Conservation (phyloP, 2,329 filamentous ascomycete species). For the Epichloe sp. region DNA sequence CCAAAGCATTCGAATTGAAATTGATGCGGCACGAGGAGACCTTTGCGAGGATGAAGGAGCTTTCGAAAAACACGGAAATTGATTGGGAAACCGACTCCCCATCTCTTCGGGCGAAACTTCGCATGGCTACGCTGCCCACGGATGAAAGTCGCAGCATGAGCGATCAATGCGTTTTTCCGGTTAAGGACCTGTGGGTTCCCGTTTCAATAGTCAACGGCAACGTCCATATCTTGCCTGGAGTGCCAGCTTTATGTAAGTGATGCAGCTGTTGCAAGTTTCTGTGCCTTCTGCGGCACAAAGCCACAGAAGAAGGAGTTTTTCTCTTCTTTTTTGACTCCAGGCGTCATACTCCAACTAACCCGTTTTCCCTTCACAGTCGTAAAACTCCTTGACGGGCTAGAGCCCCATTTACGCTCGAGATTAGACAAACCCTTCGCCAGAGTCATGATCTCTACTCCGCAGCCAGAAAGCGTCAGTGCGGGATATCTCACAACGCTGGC, state of each 20-base stretch:
- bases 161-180: slow-evolving; percentile 66
- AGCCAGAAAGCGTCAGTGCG: slow-evolving; percentile 77
- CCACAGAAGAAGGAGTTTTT: too few species aligned
- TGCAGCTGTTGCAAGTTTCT: too few species aligned
- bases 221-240: slow-evolving; percentile 81
- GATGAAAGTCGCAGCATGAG: slow-evolving; percentile 41
- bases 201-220: slow-evolving; percentile 83
- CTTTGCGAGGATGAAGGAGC: slow-evolving; percentile 67
- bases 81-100: slow-evolving; percentile 69
- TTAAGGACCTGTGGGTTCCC: slow-evolving; percentile 81
- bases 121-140: too few species aligned
- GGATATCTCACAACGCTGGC: too few species aligned
- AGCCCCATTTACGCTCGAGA: slow-evolving; percentile 55
- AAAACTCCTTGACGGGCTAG: slow-evolving; percentile 59
- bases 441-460: slow-evolving; percentile 73
- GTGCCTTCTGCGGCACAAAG: too few species aligned
- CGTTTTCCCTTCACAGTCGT: neutral
- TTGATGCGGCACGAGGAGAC: slow-evolving; percentile 67
- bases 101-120: too few species aligned
- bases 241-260: slow-evolving; percentile 60
- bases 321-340: too few species aligned
- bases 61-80: slow-evolving; percentile 67
- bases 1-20: slow-evolving; percentile 69
- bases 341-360: too few species aligned
- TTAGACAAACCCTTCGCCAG: slow-evolving; percentile 39